These are phyloP conservation scores for Boletus rufocinnamomeus DNA, from an alignment of 768 basidiomycete species.

Conservation along the genomic window DNA sequence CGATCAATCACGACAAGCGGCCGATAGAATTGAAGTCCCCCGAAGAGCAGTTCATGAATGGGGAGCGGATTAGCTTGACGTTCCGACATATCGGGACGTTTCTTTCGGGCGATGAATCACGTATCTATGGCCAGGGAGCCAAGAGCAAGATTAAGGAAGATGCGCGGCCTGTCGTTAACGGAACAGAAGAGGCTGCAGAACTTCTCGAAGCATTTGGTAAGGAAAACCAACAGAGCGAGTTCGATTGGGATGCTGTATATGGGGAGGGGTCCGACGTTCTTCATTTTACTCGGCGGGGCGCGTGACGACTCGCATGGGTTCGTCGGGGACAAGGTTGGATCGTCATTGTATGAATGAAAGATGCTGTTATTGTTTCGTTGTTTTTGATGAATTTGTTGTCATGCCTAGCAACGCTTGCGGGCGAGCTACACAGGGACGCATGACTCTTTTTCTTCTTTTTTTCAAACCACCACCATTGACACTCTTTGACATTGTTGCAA, in stretches of 20 bases:
- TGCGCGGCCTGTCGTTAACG: slow-evolving; percentile 56
- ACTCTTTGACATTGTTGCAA: background rate
- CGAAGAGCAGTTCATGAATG: slow-evolving; percentile 55
- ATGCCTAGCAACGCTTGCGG: slow-evolving; percentile 30
- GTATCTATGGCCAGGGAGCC: slow-evolving; percentile 76
- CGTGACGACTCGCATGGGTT: slow-evolving; percentile 18
- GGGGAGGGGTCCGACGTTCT: slow-evolving; percentile 71
- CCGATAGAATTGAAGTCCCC: slow-evolving; percentile 50
- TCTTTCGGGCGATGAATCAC: slow-evolving; percentile 48
- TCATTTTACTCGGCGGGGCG: slow-evolving; percentile 43
- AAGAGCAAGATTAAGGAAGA: slow-evolving; percentile 57
- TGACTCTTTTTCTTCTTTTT: background rate
- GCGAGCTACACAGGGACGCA: background rate
- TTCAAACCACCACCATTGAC: background rate
- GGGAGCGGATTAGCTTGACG: slow-evolving; percentile 76
- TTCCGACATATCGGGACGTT: slow-evolving; percentile 82
- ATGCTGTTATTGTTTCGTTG: slow-evolving; percentile 27
- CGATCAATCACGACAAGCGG: slow-evolving; percentile 80
- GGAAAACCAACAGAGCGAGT: slow-evolving; percentile 70
- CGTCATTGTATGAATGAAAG: slow-evolving; percentile 23
- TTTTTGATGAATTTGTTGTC: slow-evolving; percentile 10
- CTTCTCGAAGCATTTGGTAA: slow-evolving; percentile 68
- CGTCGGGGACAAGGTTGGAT: slow-evolving; percentile 18
- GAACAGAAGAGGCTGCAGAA: slow-evolving; percentile 46
- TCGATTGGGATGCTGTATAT: slow-evolving; percentile 69